phyloP scores from a whole-genome alignment of 1,284 basidiomycete genomes.

The Pseudozyma sp. region DNA sequence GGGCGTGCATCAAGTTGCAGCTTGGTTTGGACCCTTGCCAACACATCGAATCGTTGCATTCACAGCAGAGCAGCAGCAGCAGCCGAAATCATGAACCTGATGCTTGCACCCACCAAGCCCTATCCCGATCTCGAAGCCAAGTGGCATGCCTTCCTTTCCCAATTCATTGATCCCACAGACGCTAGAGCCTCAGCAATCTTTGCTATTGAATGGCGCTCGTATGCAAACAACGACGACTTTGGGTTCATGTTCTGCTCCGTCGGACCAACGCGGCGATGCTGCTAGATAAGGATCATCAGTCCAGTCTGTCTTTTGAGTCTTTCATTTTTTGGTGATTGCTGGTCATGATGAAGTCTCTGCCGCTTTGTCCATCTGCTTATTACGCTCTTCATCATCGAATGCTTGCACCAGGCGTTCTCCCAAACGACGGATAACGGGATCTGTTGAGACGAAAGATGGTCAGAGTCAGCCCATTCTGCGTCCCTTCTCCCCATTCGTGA shows the following conservation, averaged over 20 bases:
- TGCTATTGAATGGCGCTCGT: no score
- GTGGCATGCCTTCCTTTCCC: no score
- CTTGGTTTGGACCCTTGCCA: background rate
- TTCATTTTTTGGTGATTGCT: background rate
- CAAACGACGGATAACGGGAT: conserved; percentile 38
- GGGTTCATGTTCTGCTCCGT: no score
- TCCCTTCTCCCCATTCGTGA: background rate
- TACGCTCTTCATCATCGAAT: conserved; percentile 23
- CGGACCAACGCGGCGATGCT: no score
- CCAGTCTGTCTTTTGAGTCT: background rate
- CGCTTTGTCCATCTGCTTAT: conserved; percentile 6
- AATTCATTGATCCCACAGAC: no score
- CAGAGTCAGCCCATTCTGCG: background rate
- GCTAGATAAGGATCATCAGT: no score
- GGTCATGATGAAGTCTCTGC: conserved; percentile 3
- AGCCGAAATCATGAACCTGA: background rate
- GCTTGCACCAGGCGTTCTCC: conserved; percentile 40
- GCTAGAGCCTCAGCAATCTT: no score
- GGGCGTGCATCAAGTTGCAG: conserved; percentile 21
- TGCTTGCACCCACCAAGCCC: no score
- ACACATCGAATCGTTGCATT: no score
- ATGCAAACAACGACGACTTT: no score
- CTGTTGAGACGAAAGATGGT: background rate
- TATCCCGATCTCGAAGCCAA: no score
- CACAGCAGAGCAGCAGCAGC: no score